Conservation (phyloP, 805 yeast species). For the Metschnikowia hibisci region DNA sequence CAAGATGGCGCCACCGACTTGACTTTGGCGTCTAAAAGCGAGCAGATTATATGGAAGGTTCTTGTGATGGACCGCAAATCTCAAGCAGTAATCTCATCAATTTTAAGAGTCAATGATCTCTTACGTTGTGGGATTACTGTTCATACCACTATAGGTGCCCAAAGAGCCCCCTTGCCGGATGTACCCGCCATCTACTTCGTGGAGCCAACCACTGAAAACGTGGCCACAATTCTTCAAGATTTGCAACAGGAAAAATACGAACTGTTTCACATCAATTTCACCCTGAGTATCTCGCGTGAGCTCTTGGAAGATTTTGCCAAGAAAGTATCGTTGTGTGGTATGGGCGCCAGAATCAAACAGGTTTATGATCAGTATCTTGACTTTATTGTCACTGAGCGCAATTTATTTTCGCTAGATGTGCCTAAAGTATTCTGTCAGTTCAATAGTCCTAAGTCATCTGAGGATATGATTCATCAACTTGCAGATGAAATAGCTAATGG, state of each 20-base stretch:
- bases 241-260: conserved; percentile 72
- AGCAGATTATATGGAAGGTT: conserved; percentile 86
- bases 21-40: conserved; percentile 52
- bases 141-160: conserved; percentile 69
- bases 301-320: conserved; percentile 86
- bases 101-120: conserved; percentile 87
- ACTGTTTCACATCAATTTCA: conserved; percentile 78
- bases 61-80: conserved; percentile 77
- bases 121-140: conserved; percentile 88
- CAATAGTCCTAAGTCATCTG: conserved; percentile 68
- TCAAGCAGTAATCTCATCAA: conserved; percentile 83
- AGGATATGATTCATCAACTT: conserved; percentile 62
- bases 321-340: conserved; percentile 68
- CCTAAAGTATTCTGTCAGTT: conserved; percentile 62
- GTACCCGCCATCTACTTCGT: conserved; percentile 94
- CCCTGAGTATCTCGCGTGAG: conserved; percentile 71
- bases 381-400: conserved; percentile 90
- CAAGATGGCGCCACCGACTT: conserved; percentile 52
- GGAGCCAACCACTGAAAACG: conserved; percentile 78
- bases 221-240: conserved; percentile 67
- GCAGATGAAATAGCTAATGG: conserved; percentile 78
- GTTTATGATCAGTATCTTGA: conserved; percentile 93
- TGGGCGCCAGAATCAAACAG: conserved; percentile 71
- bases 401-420: conserved; percentile 75
- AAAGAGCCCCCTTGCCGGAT: conserved; percentile 82